Evolutionary conservation across 352 stramenopile genomes (phyloP).

Genomic region (Phytophthora syringae): DNA sequence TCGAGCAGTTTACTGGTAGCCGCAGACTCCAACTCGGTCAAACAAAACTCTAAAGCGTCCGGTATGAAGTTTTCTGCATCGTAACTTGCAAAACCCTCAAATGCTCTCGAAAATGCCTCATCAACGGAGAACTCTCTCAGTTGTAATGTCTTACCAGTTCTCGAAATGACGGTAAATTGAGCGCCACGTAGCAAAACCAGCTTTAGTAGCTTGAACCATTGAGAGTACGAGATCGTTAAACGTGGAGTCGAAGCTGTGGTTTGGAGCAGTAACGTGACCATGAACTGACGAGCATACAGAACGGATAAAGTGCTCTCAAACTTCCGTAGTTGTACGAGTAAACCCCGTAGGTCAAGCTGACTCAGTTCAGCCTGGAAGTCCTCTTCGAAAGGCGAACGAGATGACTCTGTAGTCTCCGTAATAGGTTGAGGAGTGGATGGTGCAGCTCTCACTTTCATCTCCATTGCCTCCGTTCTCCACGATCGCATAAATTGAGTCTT

Average conservation of each 20-base stretch:
- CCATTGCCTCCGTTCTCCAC: slow-evolving; percentile 37
- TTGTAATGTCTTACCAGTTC: background rate
- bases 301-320: slow-evolving; percentile 40
- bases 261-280: slow-evolving; percentile 28
- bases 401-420: background rate
- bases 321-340: slow-evolving; percentile 24
- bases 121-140: slow-evolving; percentile 20
- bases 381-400: slow-evolving; percentile 14
- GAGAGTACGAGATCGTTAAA: slow-evolving; percentile 17
- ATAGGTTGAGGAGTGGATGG: slow-evolving; percentile 8
- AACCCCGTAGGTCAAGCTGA: slow-evolving; percentile 19
- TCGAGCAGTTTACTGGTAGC: slow-evolving; percentile 57
- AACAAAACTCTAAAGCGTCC: slow-evolving; percentile 54
- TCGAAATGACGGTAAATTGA: slow-evolving; percentile 41
- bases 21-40: slow-evolving; percentile 70
- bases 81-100: slow-evolving; percentile 14
- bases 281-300: slow-evolving; percentile 42
- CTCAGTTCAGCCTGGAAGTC: slow-evolving; percentile 35
- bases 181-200: slow-evolving; percentile 59
- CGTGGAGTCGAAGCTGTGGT: background rate
- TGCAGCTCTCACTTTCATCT: slow-evolving; percentile 30
- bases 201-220: slow-evolving; percentile 57
- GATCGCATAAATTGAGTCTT: slow-evolving; percentile 38
- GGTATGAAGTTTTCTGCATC: slow-evolving; percentile 18
- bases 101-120: slow-evolving; percentile 20